These are phyloP conservation scores for Penicillium paneum DNA, from an alignment of 2,329 filamentous ascomycete genomes.

Conservation along the genomic window DNA sequence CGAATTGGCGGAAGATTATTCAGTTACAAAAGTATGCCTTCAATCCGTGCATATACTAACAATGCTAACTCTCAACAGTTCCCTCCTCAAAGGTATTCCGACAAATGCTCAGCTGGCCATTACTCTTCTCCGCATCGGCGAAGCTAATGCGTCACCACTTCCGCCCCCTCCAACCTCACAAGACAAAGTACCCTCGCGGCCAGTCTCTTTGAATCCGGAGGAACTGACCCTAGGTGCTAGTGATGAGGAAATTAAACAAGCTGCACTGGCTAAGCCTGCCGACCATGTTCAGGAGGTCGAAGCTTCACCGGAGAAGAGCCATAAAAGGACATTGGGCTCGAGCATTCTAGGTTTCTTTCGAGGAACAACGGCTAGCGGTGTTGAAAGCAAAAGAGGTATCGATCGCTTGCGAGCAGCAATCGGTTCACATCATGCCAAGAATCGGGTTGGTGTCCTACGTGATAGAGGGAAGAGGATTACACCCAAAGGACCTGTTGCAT, in stretches of 20 bases:
- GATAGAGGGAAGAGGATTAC: slow-evolving; percentile 39
- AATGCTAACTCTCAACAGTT: slow-evolving; percentile 42
- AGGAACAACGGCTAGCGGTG: slow-evolving; percentile 64
- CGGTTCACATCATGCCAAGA: slow-evolving; percentile 60
- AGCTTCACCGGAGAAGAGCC: background rate
- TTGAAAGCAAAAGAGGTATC: slow-evolving; percentile 68
- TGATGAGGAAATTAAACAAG: slow-evolving; percentile 62
- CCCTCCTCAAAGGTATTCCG: slow-evolving; percentile 74
- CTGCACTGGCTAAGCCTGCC: slow-evolving; percentile 55
- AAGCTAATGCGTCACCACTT: slow-evolving; percentile 74
- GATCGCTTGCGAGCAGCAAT: slow-evolving; percentile 67
- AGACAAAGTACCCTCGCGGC: slow-evolving; percentile 48
- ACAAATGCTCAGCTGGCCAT: slow-evolving; percentile 82
- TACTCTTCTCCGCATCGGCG: slow-evolving; percentile 76
- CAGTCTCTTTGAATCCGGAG: slow-evolving; percentile 53
- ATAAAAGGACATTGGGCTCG: slow-evolving; percentile 40
- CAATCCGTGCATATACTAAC: too few species aligned
- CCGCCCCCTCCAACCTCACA: slow-evolving; percentile 57
- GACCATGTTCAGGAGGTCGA: slow-evolving; percentile 8
- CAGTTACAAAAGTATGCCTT: slow-evolving; percentile 60
- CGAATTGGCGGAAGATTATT: slow-evolving; percentile 71
- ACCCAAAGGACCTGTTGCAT: slow-evolving; percentile 65
- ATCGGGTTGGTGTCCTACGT: slow-evolving; percentile 68
- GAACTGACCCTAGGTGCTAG: slow-evolving; percentile 60
- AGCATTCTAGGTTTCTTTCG: slow-evolving; percentile 65